Conservation (phyloP, 2,329 filamentous ascomycete species). For the Fusarium xylarioides region DNA sequence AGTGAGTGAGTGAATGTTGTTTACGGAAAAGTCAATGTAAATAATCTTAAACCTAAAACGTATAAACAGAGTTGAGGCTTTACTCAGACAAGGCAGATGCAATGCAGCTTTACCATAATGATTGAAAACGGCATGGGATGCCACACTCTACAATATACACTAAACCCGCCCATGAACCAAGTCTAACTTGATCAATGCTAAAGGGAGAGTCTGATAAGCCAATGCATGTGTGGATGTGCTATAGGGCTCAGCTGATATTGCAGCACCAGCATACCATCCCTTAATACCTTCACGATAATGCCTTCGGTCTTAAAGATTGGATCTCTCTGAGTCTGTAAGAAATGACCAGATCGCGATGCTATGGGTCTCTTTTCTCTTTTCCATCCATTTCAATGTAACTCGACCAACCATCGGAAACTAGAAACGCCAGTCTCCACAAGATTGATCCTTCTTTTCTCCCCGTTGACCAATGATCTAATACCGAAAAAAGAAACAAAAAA, state of each 20-base stretch:
- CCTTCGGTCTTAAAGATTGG: neutral
- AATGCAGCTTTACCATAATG: neutral
- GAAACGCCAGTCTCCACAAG: slow-evolving; percentile 25
- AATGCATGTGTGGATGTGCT: slow-evolving; percentile 4
- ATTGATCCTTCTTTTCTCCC: slow-evolving; percentile 20
- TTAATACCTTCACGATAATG: neutral
- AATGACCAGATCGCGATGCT: slow-evolving; percentile 19
- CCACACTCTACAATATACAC: slow-evolving; percentile 18
- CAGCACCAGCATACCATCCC: neutral
- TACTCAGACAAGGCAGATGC: neutral
- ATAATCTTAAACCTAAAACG: slow-evolving; percentile 21
- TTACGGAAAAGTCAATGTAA: slow-evolving; percentile 23
- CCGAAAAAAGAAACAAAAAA: slow-evolving; percentile 20
- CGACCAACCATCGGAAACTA: slow-evolving; percentile 14
- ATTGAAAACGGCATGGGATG: neutral
- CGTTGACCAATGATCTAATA: slow-evolving; percentile 23
- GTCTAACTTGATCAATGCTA: neutral
- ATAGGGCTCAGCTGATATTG: slow-evolving; percentile 21
- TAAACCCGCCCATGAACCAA: slow-evolving; percentile 15
- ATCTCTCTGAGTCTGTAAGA: neutral
- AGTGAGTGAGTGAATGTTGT: neutral
- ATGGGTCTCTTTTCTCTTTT: slow-evolving; percentile 6
- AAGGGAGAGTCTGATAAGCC: neutral
- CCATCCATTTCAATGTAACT: slow-evolving; percentile 5
- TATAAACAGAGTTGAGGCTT: slow-evolving; percentile 4